Base-by-base conservation (phyloP, 805 yeast genomes). In the Barnettozyma vustinii region DNA sequence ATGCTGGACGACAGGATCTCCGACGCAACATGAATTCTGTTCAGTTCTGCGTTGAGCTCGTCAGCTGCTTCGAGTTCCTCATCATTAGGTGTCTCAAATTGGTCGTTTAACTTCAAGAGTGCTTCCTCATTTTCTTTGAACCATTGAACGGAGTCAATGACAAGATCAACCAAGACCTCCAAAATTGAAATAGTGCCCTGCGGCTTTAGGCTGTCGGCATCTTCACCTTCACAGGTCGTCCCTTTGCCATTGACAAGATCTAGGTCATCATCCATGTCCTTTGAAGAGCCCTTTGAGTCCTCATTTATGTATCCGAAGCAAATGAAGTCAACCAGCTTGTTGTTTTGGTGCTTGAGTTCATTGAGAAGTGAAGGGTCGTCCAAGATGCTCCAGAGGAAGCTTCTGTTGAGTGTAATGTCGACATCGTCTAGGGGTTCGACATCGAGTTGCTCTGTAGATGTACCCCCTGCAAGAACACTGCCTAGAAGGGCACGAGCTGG, bases 1-100 rank as follows among this genome's bases (percentile, higher is more conserved):
- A 88, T 89, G 62, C 92, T 96, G 15, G 89, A 84, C 16, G 91
- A 80, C 44, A 94, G 74, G 18, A 94, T 85, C 61, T 92, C 98
- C 0, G 97, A 85, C 1, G 95, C 87, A 47, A 80, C 68, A 51
- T 79, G 81, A 4, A 84, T 75, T 49, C 72, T 53, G 45, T 62
- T 62, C 45, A 51, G 51, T 51, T 49, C 57, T 48, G 37, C 52
- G 39, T 46, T 51, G 47, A 50, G 43, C 52, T 51, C 63, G 52
- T 57, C 59, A 9, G 47, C 50, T 3, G 52, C 50, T 9, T 36
- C 43, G 9, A 40, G 21, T 19, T 51, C 52, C 2, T 47, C 49
- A 9, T 42, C 49, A 19, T 33, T 41, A 9, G 35, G 15, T 1
- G 33, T 3, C 15, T 40, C 43, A 26, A 26, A 40, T 20, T 27